Evolutionary conservation across 2,329 filamentous ascomycete species (phyloP).

Genomic region (Neospermospora avenae): DNA sequence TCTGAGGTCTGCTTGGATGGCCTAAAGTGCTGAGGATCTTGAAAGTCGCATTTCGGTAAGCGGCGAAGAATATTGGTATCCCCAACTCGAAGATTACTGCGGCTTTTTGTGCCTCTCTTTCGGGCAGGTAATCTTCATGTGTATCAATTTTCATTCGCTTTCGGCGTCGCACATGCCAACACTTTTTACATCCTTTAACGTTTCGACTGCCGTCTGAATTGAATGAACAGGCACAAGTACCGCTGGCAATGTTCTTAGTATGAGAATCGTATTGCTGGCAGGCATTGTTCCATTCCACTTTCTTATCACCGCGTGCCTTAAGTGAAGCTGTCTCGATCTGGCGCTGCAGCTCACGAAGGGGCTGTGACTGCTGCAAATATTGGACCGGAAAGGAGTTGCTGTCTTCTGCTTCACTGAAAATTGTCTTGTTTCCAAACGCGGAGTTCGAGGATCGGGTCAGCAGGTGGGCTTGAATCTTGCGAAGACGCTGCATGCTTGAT

Average conservation of each 20-base stretch:
- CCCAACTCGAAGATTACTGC: slow-evolving; percentile 50
- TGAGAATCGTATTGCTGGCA: slow-evolving; percentile 39
- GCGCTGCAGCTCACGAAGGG: slow-evolving; percentile 33
- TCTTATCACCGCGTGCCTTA: slow-evolving; percentile 35
- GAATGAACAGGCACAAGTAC: slow-evolving; percentile 34
- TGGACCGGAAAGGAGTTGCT: slow-evolving; percentile 35
- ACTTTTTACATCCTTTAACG: slow-evolving; percentile 42
- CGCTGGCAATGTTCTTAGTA: slow-evolving; percentile 35
- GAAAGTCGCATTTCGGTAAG: slow-evolving; percentile 42
- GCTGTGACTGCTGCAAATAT: slow-evolving; percentile 11
- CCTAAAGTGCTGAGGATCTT: slow-evolving; percentile 40
- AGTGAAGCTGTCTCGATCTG: slow-evolving; percentile 38
- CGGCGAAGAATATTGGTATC: slow-evolving; percentile 42
- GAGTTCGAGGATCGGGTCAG: slow-evolving; percentile 34
- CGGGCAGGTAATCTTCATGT: slow-evolving; percentile 33
- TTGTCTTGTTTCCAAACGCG: slow-evolving; percentile 35
- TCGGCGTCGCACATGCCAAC: slow-evolving; percentile 37
- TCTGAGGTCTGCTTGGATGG: slow-evolving; percentile 24
- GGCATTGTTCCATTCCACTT: slow-evolving; percentile 38
- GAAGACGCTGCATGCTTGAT: slow-evolving; percentile 49
- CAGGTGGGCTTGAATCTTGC: slow-evolving; percentile 49
- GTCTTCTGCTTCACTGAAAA: slow-evolving; percentile 44
- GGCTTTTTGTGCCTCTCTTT: slow-evolving; percentile 39
- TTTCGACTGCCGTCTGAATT: slow-evolving; percentile 33
- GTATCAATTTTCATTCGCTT: slow-evolving; percentile 43